phyloP scores from a whole-genome alignment of 2,329 filamentous ascomycete species.

The Ophiocordyceps unilateralis region DNA sequence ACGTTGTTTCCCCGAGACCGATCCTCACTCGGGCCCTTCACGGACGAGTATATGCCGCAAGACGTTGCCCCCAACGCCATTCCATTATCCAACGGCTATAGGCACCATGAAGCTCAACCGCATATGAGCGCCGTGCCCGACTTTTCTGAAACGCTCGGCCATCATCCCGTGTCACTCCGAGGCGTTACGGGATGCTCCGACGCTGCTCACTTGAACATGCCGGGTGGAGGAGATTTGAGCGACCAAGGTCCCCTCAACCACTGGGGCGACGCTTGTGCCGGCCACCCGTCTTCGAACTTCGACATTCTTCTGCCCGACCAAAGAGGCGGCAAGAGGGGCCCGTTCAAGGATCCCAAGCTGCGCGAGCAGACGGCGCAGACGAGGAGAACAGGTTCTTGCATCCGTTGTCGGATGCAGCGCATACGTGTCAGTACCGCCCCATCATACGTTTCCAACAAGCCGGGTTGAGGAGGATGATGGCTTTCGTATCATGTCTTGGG shows the following conservation, averaged over 20 bases:
- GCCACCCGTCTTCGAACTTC: slow-evolving; percentile 10
- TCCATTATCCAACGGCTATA: not conserved
- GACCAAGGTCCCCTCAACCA: slow-evolving; percentile 3
- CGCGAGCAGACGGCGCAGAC: slow-evolving; percentile 39
- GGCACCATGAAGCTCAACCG: not conserved
- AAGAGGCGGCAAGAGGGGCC: slow-evolving; percentile 25
- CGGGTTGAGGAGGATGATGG: no score
- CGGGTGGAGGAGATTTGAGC: not conserved
- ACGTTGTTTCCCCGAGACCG: not conserved
- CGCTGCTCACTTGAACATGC: not conserved
- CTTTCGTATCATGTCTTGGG: no score
- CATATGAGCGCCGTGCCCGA: not conserved
- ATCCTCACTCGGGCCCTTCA: not conserved
- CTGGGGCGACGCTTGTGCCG: slow-evolving; percentile 6
- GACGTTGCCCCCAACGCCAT: not conserved
- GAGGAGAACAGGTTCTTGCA: slow-evolving; percentile 39
- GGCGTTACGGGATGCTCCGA: not conserved
- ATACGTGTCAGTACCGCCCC: slow-evolving; percentile 43
- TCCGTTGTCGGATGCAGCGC: slow-evolving; percentile 43
- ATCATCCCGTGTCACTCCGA: not conserved
- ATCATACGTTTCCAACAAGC: no score
- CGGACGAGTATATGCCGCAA: not conserved
- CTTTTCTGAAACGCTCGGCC: not conserved
- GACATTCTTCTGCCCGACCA: slow-evolving; percentile 14
- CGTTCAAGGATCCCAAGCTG: slow-evolving; percentile 33